Conservation (phyloP, 805 yeast species). For the Yarrowia osloensis region DNA sequence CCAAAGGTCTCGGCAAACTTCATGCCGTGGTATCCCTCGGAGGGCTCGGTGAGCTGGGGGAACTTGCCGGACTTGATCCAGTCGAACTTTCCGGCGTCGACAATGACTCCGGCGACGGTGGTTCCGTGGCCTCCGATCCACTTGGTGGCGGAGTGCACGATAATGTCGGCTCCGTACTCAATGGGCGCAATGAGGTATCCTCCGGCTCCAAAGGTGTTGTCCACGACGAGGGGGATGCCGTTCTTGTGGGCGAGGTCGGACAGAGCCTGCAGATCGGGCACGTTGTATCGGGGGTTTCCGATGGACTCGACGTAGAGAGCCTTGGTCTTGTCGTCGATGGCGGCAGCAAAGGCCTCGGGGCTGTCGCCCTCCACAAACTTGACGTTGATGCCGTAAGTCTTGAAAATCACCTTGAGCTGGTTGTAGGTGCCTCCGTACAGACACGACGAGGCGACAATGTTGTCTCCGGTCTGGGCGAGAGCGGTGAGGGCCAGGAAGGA, state of each 20-base stretch:
- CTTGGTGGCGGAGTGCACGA: conserved; percentile 92
- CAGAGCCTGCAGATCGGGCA: conserved; percentile 84
- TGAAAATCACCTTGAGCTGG: conserved; percentile 90
- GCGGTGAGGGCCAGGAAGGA: conserved; percentile 82
- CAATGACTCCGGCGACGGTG: conserved; percentile 86
- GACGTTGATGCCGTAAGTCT: conserved; percentile 81
- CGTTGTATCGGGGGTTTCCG: conserved; percentile 90
- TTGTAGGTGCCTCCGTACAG: conserved; percentile 96
- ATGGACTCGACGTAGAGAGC: conserved; percentile 87
- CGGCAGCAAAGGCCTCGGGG: conserved; percentile 66
- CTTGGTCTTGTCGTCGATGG: conserved; percentile 81
- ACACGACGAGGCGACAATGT: conserved; percentile 81
- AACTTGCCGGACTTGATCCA: conserved; percentile 81
- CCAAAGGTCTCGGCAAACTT: conserved; percentile 81
- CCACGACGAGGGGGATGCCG: conserved; percentile 89
- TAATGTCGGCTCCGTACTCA: conserved; percentile 87
- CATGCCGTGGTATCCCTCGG: conserved; percentile 92
- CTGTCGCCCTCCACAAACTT: conserved; percentile 82
- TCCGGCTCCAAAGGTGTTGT: conserved; percentile 97
- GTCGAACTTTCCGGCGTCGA: conserved; percentile 91
- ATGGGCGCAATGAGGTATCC: conserved; percentile 84
- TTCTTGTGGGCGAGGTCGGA: conserved; percentile 76
- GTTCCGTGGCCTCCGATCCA: conserved; percentile 99
- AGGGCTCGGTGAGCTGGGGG: conserved; percentile 89
- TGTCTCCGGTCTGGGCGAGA: conserved; percentile 85